phyloP scores from a whole-genome alignment of 1,139 yeast species.

The Magnusiomyces sp. region DNA sequence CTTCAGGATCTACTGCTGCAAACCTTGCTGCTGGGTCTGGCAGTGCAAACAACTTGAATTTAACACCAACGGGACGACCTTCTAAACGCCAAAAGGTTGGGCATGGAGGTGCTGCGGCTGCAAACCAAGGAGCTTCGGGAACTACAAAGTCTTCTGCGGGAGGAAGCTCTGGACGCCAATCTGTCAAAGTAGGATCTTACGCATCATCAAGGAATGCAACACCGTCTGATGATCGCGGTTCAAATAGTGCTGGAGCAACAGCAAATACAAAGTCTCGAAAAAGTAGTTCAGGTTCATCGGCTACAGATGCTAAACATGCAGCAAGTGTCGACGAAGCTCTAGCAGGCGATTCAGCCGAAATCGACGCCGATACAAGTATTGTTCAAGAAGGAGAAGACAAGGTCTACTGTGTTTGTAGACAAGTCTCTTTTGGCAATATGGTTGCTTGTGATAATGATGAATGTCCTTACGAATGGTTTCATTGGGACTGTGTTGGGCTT shows the following conservation, averaged over 20 bases:
- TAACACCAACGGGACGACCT: slow-evolving; percentile 18
- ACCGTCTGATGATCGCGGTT: slow-evolving; percentile 9
- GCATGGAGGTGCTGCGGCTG: slow-evolving; percentile 8
- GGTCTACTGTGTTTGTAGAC: slow-evolving; percentile 72
- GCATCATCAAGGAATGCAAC: slow-evolving; percentile 6
- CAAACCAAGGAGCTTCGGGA: slow-evolving; percentile 6
- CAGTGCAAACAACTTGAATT: neutral
- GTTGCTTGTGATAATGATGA: slow-evolving; percentile 82
- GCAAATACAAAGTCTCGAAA: no score
- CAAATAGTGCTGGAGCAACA: slow-evolving; percentile 6
- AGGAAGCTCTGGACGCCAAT: slow-evolving; percentile 4
- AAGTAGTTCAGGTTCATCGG: no score
- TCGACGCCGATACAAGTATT: neutral
- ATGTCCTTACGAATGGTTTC: slow-evolving; percentile 83
- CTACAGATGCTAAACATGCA: no score
- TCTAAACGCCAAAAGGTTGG: slow-evolving; percentile 21
- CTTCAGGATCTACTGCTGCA: neutral
- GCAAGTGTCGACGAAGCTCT: no score
- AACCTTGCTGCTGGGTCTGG: neutral
- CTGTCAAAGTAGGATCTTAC: neutral
- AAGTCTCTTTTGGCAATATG: slow-evolving; percentile 85
- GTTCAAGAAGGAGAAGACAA: slow-evolving; percentile 48
- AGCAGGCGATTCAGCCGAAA: neutral
- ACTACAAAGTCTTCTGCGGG: neutral
- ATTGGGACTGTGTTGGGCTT: slow-evolving; percentile 70